These are phyloP conservation scores for Litchi chinensis DNA, from an alignment of 345 rosid genomes.

Conservation along the genomic window DNA sequence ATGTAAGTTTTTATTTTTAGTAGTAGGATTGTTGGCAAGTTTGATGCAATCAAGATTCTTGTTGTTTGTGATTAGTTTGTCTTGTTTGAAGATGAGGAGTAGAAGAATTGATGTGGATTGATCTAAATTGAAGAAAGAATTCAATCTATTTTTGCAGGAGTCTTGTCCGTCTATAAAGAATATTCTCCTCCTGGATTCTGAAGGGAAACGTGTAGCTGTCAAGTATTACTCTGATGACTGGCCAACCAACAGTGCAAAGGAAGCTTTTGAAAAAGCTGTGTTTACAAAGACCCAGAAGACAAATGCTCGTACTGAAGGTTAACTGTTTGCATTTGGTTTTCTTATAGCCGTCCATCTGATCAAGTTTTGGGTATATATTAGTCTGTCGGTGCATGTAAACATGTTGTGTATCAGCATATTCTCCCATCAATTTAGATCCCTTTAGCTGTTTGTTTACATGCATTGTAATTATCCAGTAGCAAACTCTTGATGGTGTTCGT, in stretches of 20 bases:
- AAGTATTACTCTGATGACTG: constrained; percentile 79
- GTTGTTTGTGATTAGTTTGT: not conserved
- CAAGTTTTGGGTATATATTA: not conserved
- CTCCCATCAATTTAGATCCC: not conserved
- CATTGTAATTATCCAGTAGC: not conserved
- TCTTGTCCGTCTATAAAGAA: constrained; percentile 62
- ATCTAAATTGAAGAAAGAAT: not conserved
- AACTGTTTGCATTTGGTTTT: constrained; percentile 10
- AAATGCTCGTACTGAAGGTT: constrained; percentile 80
- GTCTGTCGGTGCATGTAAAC: not conserved
- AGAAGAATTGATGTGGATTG: not conserved
- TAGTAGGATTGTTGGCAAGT: not conserved
- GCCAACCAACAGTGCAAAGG: constrained; percentile 76
- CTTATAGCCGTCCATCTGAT: not conserved
- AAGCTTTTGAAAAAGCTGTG: constrained; percentile 71
- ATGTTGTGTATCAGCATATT: not conserved
- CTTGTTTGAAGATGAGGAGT: constrained; percentile 1
- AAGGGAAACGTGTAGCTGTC: constrained; percentile 78
- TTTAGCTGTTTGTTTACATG: not conserved
- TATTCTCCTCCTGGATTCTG: constrained; percentile 78
- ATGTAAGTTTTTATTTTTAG: not conserved
- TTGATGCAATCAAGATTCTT: not conserved
- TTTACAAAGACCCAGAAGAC: constrained; percentile 72
- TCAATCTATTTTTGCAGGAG: constrained; percentile 41
- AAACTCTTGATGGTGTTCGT: not conserved